These are phyloP conservation scores for Porcisia hertigi DNA, from an alignment of 208 protist species.

Conservation along the genomic window DNA sequence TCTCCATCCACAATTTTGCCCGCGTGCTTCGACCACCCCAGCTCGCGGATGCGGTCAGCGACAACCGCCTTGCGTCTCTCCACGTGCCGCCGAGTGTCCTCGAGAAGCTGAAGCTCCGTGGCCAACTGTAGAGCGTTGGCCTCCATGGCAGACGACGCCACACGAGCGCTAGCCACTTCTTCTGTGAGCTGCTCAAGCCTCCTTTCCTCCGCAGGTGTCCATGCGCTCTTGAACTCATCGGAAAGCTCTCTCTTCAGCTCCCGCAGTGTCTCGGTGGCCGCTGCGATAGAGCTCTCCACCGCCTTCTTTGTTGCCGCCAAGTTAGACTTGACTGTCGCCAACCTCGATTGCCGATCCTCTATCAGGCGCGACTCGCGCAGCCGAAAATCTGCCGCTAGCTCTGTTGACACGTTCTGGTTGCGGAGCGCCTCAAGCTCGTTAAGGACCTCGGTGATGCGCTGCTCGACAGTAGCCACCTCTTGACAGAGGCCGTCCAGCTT, in stretches of 20 bases:
- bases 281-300: slow-evolving; percentile 49
- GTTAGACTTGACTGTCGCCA: slow-evolving; percentile 54
- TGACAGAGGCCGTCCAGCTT: slow-evolving; percentile 66
- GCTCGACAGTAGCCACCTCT: slow-evolving; percentile 70
- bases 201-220: slow-evolving; percentile 64
- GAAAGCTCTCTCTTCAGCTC: slow-evolving; percentile 51
- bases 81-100: slow-evolving; percentile 69
- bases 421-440: slow-evolving; percentile 73
- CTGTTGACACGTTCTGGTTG: slow-evolving; percentile 47
- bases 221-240: slow-evolving; percentile 66
- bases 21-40: slow-evolving; percentile 53
- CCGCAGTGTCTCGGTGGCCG: slow-evolving; percentile 31
- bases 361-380: slow-evolving; percentile 38
- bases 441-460: slow-evolving; percentile 74
- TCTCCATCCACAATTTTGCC: slow-evolving; percentile 40
- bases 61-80: slow-evolving; percentile 54
- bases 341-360: slow-evolving; percentile 40
- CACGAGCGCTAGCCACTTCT: slow-evolving; percentile 40
- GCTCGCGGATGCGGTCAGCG: slow-evolving; percentile 61
- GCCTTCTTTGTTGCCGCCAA: slow-evolving; percentile 38
- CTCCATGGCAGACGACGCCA: slow-evolving; percentile 41
- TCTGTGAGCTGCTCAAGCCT: slow-evolving; percentile 64
- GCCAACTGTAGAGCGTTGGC: slow-evolving; percentile 49
- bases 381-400: slow-evolving; percentile 47
- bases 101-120: slow-evolving; percentile 71